Evolutionary conservation across 176 grass and related monocot species (phyloP), one percentile per base, ranked within the genome.

Genomic region (Bonia amplexicaulis): DNA sequence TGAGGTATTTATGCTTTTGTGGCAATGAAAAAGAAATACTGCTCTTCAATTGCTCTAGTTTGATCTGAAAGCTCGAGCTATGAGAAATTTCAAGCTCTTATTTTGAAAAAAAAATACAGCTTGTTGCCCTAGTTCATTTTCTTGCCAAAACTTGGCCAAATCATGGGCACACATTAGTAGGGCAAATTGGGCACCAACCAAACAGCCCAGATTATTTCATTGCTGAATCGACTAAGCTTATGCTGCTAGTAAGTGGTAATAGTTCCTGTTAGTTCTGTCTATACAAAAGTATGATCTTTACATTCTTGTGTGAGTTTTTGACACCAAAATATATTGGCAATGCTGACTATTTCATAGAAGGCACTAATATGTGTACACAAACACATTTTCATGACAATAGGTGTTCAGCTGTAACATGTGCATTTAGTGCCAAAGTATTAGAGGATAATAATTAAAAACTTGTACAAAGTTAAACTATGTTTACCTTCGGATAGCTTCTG

Each of bases 251-350:
- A 64, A 75, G 68, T 76, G n/a, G 45, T 51, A 70, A 61, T 39
- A 76, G 63, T 49, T 19, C 10, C 25, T 69, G 14, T 26, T 59
- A 44, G 29, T 83, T n/a, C 35, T 71, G 8, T 71, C 17, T 20
- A 13, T 81, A 55, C 44, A 57, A 35, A 88, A 82, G 15, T 84
- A 78, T 62, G 69, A 62, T 25, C 17, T 71, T 42, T 83, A 48
- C 72, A 88, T 88, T 81, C 23, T 29, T n/a, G 67, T 26, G 42
- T 0, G 1, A 44, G 17, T 63, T 62, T 77, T 45, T 64, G 59
- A 69, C 23, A 40, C 64, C 22, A 70, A 70, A 76, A 12, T 63
- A 25, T 83, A 47, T 59, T 78, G 54, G n/a, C 9, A 7, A 41
- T 82, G 19, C 37, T 69, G 47, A 42, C 17, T 51, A 39, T 71